A percentile compares a stretch with the other conserved stretches of the same genome.
phyloP scores from a whole-genome alignment of 805 yeast genomes.

The Hanseniaspora hatyaiensis region DNA sequence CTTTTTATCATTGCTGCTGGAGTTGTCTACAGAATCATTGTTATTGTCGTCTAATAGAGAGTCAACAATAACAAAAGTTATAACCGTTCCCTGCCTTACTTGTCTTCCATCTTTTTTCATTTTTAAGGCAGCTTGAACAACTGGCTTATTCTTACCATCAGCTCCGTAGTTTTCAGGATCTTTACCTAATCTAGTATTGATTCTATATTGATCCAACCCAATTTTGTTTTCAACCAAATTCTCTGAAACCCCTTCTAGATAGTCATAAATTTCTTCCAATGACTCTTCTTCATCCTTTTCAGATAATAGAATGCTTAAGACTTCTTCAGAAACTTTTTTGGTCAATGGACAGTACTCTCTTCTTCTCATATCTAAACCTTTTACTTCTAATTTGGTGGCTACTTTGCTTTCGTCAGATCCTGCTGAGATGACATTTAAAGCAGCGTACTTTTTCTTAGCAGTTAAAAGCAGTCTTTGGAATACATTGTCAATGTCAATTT shows the following conservation, averaged over 20 bases:
- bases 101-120: conserved; percentile 73
- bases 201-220: conserved; percentile 56
- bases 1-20: too few species aligned
- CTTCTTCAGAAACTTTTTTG: conserved; percentile 71
- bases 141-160: conserved; percentile 69
- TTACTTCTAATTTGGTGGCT: conserved; percentile 60
- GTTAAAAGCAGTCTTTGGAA: conserved; percentile 74
- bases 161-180: conserved; percentile 72
- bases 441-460: conserved; percentile 97
- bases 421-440: conserved; percentile 48
- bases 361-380: conserved; percentile 93
- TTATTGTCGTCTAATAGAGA: conserved; percentile 27
- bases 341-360: conserved; percentile 92
- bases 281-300: conserved; percentile 70
- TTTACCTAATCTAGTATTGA: conserved; percentile 79
- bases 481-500: conserved; percentile 89
- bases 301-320: conserved; percentile 57
- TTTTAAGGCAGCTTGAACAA: conserved; percentile 82
- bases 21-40: conserved; percentile 10
- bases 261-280: conserved; percentile 54
- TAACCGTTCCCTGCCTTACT: conserved; percentile 78
- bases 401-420: conserved; percentile 40
- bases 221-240: conserved; percentile 52
- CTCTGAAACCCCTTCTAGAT: conserved; percentile 48
- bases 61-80: conserved; percentile 68